Percentiles rank a stretch among this genome's conserved stretches.
Evolutionary conservation across 164 flowering plant genomes (phyloP).

Genomic region (Liquidambar formosana): DNA sequence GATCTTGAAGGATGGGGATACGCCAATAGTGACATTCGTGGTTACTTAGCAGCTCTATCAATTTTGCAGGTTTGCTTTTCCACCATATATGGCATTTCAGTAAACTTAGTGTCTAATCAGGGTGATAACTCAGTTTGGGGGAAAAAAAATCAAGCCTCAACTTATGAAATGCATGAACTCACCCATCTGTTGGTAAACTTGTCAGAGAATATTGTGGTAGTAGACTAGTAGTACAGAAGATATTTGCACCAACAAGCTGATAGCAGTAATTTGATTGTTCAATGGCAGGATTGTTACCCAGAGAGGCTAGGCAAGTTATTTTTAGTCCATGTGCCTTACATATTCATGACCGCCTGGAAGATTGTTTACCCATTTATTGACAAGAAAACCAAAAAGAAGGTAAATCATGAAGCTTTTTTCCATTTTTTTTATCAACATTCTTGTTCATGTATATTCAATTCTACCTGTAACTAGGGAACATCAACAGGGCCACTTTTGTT

Average conservation of each 20-base stretch:
- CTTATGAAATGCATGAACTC: too few species aligned
- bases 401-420: conserved; percentile 10
- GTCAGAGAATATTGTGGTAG: background rate
- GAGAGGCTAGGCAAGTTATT: conserved; percentile 53
- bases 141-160: too few species aligned
- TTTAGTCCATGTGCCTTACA: conserved; percentile 45
- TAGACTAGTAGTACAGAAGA: background rate
- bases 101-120: background rate
- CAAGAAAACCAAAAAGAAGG: conserved; percentile 52
- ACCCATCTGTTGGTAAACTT: too few species aligned
- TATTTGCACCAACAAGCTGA: background rate
- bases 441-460: background rate
- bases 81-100: background rate
- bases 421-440: background rate
- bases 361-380: conserved; percentile 55
- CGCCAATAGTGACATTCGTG: conserved; percentile 72
- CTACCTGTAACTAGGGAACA: too few species aligned
- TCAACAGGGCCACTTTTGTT: too few species aligned
- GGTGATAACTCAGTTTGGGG: background rate
- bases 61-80: conserved; percentile 66
- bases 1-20: conserved; percentile 91
- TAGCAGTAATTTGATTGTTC: background rate
- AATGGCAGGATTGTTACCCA: conserved; percentile 52
- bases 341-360: conserved; percentile 61
- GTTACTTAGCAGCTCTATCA: conserved; percentile 57